Base-by-base conservation (phyloP, 257 asterid genomes). In the Solanum habrochaites region DNA sequence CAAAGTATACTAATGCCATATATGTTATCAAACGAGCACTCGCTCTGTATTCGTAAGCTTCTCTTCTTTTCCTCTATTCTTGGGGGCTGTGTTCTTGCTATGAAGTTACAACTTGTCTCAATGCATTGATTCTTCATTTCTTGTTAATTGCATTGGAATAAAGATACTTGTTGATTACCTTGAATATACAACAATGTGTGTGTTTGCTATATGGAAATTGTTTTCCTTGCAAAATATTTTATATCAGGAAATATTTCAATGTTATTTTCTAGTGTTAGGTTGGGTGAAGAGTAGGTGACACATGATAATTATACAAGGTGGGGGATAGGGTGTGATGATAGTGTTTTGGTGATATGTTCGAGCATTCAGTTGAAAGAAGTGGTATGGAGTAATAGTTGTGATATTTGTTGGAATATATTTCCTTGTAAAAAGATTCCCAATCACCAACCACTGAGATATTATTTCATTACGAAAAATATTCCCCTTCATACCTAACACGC, bases 1-100 rank as follows among this genome's bases (percentile, higher is more conserved):
- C 96, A 4, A 96, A 96, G 93, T 96, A 94, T 91, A 90, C 90
- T 89, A 96, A 94, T 87, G 98, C 99, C 90, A 91, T 96, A 88
- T 89, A 92, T 88, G 98, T 95, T 56, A 96, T 96, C 88, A 94
- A 85, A 90, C 92, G 98, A 89, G 95, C 98, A 73, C 94, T 96
- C 72, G 98, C 98, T 86, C 96, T 95, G 84, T 95, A 95, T 92
- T 87, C 98, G 98, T 96, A 93, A 43, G 95, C 82, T 83, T 74
- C 89, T 32, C 91, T 40, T 15, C 9, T 9, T 78, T 9, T 16
- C 64, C 64, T 27, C 32, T 25, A 20, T 45, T 15, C 47, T 78
- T 78, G 10, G n/a, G 25, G 25, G 66, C 0, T 29, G 3, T 78
- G 8, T 77, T 77, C 62, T 42, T 77, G 42, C 25, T 78, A 45